Percentiles rank a stretch among this genome's conserved stretches.
Evolutionary conservation across 768 basidiomycete genomes (phyloP).

Genomic region (Calocera cornea): DNA sequence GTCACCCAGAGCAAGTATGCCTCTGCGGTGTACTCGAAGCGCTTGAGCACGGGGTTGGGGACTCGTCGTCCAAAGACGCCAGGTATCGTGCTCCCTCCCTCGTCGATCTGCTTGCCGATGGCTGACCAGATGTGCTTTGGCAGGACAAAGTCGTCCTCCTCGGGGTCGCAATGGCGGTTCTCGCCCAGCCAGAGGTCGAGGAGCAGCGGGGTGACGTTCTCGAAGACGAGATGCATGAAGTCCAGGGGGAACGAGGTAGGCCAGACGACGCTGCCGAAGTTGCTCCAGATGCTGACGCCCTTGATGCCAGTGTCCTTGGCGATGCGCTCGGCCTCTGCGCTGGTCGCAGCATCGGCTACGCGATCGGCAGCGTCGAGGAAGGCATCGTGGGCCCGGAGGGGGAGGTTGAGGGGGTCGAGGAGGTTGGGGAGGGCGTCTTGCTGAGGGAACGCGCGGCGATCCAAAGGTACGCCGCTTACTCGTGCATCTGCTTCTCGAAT

Average conservation of each 20-base stretch:
- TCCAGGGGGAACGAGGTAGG: constrained; percentile 33
- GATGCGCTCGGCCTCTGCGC: constrained; percentile 15
- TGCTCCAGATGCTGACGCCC: constrained; percentile 23
- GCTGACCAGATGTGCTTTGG: too few relatives aligned
- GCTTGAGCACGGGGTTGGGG: not conserved
- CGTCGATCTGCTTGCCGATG: too few relatives aligned
- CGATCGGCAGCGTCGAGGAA: constrained; percentile 20
- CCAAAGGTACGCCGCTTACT: too few relatives aligned
- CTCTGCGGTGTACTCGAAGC: constrained; percentile 26
- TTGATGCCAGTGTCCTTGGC: constrained; percentile 26
- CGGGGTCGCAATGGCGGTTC: too few relatives aligned
- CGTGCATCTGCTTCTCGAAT: constrained; percentile 18
- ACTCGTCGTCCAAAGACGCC: constrained; percentile 21
- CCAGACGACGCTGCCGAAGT: constrained; percentile 25
- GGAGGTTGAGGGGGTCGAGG: too few relatives aligned
- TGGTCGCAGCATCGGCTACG: constrained; percentile 20
- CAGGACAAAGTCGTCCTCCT: too few relatives aligned
- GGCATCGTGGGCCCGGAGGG: too few relatives aligned
- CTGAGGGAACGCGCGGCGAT: too few relatives aligned
- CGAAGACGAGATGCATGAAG: constrained; percentile 38
- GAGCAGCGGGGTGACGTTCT: constrained; percentile 33
- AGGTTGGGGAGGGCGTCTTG: too few relatives aligned
- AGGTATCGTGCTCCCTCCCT: too few relatives aligned
- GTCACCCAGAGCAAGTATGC: constrained; percentile 29
- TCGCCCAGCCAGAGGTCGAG: too few relatives aligned